These are phyloP conservation scores for Cyclotella kingstonii DNA, from an alignment of 108 stramenopile species.

Conservation along the genomic window DNA sequence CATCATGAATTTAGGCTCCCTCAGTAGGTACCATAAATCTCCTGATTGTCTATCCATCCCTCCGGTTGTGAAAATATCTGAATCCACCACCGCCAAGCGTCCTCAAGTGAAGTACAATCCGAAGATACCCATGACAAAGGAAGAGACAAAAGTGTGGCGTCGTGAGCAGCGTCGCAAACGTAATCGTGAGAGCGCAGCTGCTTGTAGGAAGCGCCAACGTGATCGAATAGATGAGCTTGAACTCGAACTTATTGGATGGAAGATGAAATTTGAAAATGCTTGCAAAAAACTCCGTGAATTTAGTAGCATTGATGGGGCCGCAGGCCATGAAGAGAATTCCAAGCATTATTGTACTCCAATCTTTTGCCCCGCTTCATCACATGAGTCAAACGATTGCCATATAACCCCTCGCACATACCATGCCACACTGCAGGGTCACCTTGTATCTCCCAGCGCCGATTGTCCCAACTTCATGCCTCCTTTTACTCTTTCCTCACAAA, in stretches of 20 bases:
- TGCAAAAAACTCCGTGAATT: constrained; percentile 56
- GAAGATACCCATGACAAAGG: constrained; percentile 79
- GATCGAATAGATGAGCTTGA: constrained; percentile 79
- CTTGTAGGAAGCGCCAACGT: constrained; percentile 74
- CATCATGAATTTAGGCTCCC: no score
- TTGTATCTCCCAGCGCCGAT: neutral
- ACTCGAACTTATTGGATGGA: constrained; percentile 73
- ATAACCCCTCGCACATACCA: no score
- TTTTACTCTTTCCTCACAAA: constrained; percentile 21
- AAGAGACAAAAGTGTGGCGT: constrained; percentile 77
- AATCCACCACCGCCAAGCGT: constrained; percentile 19
- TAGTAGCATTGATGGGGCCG: constrained; percentile 35
- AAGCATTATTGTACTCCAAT: no score
- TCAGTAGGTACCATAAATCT: no score
- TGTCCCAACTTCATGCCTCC: constrained; percentile 6
- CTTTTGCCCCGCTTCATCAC: no score
- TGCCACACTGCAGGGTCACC: neutral
- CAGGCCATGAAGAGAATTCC: neutral
- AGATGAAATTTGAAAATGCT: constrained; percentile 65
- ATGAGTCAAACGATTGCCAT: no score
- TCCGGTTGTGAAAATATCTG: neutral
- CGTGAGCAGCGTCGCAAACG: constrained; percentile 80
- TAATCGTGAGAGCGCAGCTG: constrained; percentile 83
- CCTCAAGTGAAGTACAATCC: constrained; percentile 85
- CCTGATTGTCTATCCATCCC: neutral